Evolutionary conservation across 768 basidiomycete species (phyloP).

Genomic region (Psilocybe azurescens): DNA sequence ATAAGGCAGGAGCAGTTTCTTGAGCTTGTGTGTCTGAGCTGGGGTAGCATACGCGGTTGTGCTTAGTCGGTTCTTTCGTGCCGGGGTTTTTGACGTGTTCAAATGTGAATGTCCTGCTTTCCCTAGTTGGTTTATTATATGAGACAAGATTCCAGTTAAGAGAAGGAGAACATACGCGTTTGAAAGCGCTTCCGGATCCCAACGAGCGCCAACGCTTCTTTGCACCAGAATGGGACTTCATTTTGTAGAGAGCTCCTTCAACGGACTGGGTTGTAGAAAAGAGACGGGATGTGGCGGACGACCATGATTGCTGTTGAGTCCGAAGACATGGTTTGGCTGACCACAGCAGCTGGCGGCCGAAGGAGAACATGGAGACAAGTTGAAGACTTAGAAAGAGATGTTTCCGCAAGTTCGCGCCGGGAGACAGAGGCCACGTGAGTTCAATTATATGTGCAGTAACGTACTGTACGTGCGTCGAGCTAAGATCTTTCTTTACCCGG

Average conservation of each 20-base stretch:
- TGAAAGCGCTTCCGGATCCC: conserved; percentile 67
- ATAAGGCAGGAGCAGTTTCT: conserved; percentile 72
- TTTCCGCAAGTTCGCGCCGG: neutral
- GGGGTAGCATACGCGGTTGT: conserved; percentile 69
- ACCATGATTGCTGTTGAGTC: conserved; percentile 17
- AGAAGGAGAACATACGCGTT: conserved; percentile 59
- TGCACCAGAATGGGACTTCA: conserved; percentile 81
- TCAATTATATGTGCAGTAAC: neutral
- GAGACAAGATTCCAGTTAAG: neutral
- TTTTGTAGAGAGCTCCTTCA: conserved; percentile 67
- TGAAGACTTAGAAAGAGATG: neutral
- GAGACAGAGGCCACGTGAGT: conserved; percentile 13
- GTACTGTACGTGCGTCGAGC: neutral
- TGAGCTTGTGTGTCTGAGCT: conserved; percentile 69
- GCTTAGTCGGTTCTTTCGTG: conserved; percentile 69
- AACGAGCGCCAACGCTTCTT: conserved; percentile 83
- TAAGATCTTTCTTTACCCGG: neutral
- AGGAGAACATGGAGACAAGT: conserved; percentile 26
- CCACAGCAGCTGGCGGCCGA: conserved; percentile 28
- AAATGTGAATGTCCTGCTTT: conserved; percentile 76
- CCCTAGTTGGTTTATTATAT: conserved; percentile 39
- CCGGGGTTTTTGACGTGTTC: conserved; percentile 70
- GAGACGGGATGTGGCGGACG: conserved; percentile 34
- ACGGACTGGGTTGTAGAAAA: conserved; percentile 66
- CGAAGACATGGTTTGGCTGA: conserved; percentile 29